phyloP scores from a whole-genome alignment of 352 stramenopile genomes.

The Pilasporangium apinafurcum region DNA sequence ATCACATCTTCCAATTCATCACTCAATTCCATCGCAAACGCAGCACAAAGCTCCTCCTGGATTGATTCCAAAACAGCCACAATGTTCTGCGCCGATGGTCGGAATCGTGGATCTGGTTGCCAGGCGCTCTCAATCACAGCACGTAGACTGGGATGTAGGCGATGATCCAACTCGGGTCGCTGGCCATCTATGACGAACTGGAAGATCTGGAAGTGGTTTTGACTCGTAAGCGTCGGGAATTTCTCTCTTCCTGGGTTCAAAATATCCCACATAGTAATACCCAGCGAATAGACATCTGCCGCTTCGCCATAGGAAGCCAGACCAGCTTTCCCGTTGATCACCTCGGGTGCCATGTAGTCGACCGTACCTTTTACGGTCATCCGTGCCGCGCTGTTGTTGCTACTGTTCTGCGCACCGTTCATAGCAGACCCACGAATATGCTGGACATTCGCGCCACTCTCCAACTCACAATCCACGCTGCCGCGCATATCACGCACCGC shows the following conservation, averaged over 20 bases:
- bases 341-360: slow-evolving; percentile 74
- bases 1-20: slow-evolving; percentile 29
- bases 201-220: slow-evolving; percentile 61
- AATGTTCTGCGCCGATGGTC: slow-evolving; percentile 37
- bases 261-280: slow-evolving; percentile 73
- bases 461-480: slow-evolving; percentile 22
- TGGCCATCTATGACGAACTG: slow-evolving; percentile 38
- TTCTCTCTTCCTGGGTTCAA: slow-evolving; percentile 46
- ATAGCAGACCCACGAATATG: slow-evolving; percentile 14
- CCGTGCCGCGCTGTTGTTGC: not conserved
- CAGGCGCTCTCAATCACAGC: slow-evolving; percentile 37
- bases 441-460: slow-evolving; percentile 20
- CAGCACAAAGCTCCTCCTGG: slow-evolving; percentile 33
- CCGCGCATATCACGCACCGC: not conserved
- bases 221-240: slow-evolving; percentile 28
- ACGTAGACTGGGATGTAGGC: slow-evolving; percentile 24
- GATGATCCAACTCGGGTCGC: slow-evolving; percentile 28
- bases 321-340: slow-evolving; percentile 57
- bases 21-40: slow-evolving; percentile 31
- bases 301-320: slow-evolving; percentile 50
- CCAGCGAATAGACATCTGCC: slow-evolving; percentile 69
- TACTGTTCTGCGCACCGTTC: not conserved
- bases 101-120: slow-evolving; percentile 25
- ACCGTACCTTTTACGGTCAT: slow-evolving; percentile 70
- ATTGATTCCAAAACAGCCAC: slow-evolving; percentile 34